Conservation (phyloP, 805 yeast genomes). For the Debaryomyces tyrocola region DNA sequence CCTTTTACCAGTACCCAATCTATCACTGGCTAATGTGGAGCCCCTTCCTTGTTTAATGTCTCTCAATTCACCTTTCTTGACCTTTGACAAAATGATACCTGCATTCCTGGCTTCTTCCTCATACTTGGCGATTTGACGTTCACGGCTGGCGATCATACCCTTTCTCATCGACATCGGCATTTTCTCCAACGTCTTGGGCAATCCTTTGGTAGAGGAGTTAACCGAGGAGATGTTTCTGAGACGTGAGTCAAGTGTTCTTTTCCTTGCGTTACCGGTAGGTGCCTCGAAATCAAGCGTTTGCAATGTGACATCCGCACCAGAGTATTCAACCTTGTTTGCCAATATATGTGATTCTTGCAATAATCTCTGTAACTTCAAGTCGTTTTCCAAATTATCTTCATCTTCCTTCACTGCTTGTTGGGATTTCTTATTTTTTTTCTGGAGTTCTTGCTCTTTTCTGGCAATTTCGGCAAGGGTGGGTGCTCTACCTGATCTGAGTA, state of each 20-base stretch:
- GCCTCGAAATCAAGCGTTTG: slow-evolving; percentile 60
- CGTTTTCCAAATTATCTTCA: slow-evolving; percentile 60
- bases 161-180: slow-evolving; percentile 89
- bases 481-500: slow-evolving; percentile 61
- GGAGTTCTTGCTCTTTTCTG: slow-evolving; percentile 20
- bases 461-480: slow-evolving; percentile 42
- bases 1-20: slow-evolving; percentile 49
- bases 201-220: slow-evolving; percentile 48
- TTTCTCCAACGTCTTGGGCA: slow-evolving; percentile 54
- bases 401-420: slow-evolving; percentile 39
- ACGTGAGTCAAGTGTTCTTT: slow-evolving; percentile 61
- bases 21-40: slow-evolving; percentile 47
- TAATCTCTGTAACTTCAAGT: slow-evolving; percentile 69
- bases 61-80: slow-evolving; percentile 65
- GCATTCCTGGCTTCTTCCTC: slow-evolving; percentile 85
- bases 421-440: slow-evolving; percentile 34
- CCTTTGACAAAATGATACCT: slow-evolving; percentile 81
- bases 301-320: slow-evolving; percentile 70
- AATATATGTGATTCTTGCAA: slow-evolving; percentile 71
- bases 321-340: slow-evolving; percentile 40
- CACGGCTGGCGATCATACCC: slow-evolving; percentile 69
- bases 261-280: slow-evolving; percentile 68
- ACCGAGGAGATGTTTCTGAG: slow-evolving; percentile 43
- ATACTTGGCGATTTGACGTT: slow-evolving; percentile 50
- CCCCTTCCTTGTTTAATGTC: slow-evolving; percentile 55